Percentiles rank a stretch among this genome's conserved stretches.
phyloP scores from a whole-genome alignment of 1,139 yeast genomes.

The Lodderomyces pseudojiufengensis region DNA sequence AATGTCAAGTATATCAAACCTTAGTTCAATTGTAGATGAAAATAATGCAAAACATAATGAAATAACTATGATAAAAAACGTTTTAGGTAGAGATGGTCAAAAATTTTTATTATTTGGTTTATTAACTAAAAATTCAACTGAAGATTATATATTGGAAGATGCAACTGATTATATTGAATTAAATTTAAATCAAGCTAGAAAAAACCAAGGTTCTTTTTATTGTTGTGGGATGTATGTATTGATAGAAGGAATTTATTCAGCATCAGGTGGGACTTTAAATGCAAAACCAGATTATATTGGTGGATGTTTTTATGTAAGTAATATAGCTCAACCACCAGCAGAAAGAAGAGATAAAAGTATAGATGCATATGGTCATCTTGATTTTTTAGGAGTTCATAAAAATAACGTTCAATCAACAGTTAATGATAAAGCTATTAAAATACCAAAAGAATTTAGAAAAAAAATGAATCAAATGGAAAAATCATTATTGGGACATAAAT shows the following conservation, averaged over 20 bases:
- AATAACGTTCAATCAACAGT: constrained; percentile 29
- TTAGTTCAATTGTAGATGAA: constrained; percentile 14
- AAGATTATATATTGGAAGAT: constrained; percentile 76
- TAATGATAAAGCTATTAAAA: constrained; percentile 34
- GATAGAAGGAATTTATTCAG: constrained; percentile 81
- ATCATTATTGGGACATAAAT: constrained; percentile 49
- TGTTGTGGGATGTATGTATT: constrained; percentile 77
- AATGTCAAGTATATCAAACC: constrained; percentile 37
- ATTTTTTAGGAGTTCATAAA: constrained; percentile 66
- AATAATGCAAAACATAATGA: constrained; percentile 35
- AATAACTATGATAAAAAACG: constrained; percentile 74
- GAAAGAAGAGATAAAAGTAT: constrained; percentile 66
- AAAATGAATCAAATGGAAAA: constrained; percentile 56
- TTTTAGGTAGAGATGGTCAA: constrained; percentile 79
- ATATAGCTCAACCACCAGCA: constrained; percentile 84
- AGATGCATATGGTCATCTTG: constrained; percentile 75
- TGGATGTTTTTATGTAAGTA: constrained; percentile 65
- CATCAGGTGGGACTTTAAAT: constrained; percentile 45
- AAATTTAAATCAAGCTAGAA: constrained; percentile 61
- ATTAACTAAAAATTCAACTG: constrained; percentile 59
- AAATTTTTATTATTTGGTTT: constrained; percentile 78
- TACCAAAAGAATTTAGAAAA: constrained; percentile 57
- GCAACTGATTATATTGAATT: constrained; percentile 73
- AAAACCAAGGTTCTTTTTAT: constrained; percentile 66
- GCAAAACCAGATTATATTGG: constrained; percentile 31